Evolutionary conservation across 2,329 filamentous ascomycete genomes (phyloP), one percentile per base, ranked within the genome.

Genomic region (Drechslerella dactyloides): DNA sequence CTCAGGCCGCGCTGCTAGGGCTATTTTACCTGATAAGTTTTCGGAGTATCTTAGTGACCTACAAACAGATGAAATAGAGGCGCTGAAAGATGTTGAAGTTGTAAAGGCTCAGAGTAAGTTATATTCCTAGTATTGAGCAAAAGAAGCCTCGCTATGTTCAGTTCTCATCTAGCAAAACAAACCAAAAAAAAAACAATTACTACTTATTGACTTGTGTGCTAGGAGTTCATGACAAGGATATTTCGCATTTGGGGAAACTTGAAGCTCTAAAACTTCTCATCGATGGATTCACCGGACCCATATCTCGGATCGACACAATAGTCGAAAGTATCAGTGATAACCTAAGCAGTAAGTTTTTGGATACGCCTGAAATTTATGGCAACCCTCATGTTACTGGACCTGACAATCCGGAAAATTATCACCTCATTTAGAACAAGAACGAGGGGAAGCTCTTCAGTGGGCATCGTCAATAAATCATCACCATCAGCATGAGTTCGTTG

Each of bases 371-470:
- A 7, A 37, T 37, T 7, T 37, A 37, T 6, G 13, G 13, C 33
- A 37, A 37, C 6, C 6, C 13, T 37, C 6, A 37, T 13, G 33
- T 37, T 37, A 53, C 19, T 50, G 46, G 50, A 53, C 6, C 42
- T 63, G 10, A 58, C 74, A n/a, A n/a, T n/a, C n/a, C n/a, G n/a
- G n/a, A n/a, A n/a, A n/a, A n/a, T n/a, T n/a, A n/a, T n/a, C n/a
- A n/a, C n/a, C n/a, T n/a, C n/a, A n/a, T n/a, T n/a, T n/a, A n/a
- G n/a, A n/a, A n/a, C n/a, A n/a, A n/a, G 35, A 57, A 37, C 33
- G 74, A n/a, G 23, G 63, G 1, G 40, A 63, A 13, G 74, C 77
- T 19, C 62, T 77, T 0, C 35, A 75, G 19, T 78, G 76, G 76
- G 73, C 75, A 21, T 78, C 70, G 40, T 72, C 51, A 46, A 69